Percentiles rank a stretch among this genome's conserved stretches.
phyloP scores from a whole-genome alignment of 1,284 basidiomycete species.

The Moesziomyces antarcticus region DNA sequence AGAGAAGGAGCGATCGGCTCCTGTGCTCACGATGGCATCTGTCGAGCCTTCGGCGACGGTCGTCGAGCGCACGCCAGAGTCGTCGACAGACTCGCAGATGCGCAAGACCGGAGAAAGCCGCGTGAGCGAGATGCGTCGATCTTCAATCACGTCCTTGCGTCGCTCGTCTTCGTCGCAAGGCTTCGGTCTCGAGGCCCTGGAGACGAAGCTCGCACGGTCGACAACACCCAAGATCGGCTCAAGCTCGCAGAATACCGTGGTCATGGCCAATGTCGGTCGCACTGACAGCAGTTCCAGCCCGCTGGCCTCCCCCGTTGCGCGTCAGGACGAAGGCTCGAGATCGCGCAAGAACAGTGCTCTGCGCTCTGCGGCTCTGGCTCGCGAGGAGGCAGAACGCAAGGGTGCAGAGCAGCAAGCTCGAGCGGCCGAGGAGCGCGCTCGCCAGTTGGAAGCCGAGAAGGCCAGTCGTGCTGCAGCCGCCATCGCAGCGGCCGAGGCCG shows the following conservation, averaged over 20 bases:
- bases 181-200: slow-evolving; percentile 46
- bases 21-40: background rate
- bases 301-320: slow-evolving; percentile 8
- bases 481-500: background rate
- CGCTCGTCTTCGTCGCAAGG: slow-evolving; percentile 46
- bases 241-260: slow-evolving; percentile 1
- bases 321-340: slow-evolving; percentile 19
- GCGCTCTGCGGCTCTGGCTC: slow-evolving; percentile 43
- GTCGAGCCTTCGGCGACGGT: background rate
- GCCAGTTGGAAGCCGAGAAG: slow-evolving; percentile 25
- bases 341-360: slow-evolving; percentile 48
- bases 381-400: slow-evolving; percentile 41
- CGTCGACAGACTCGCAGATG: background rate
- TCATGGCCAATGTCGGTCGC: slow-evolving; percentile 32
- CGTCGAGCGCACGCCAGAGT: slow-evolving; percentile 2
- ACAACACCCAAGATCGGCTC: slow-evolving; percentile 37
- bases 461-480: slow-evolving; percentile 28
- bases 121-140: slow-evolving; percentile 1
- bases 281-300: slow-evolving; percentile 29
- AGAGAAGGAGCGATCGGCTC: background rate
- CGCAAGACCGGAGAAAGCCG: slow-evolving; percentile 4
- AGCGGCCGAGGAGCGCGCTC: slow-evolving; percentile 20
- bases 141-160: slow-evolving; percentile 20
- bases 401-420: slow-evolving; percentile 32
- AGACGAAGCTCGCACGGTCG: slow-evolving; percentile 34